Percentiles rank a stretch among this genome's conserved stretches.
Evolutionary conservation across 345 rosid genomes (phyloP).

Genomic region (Diplotaxis tenuifolia): DNA sequence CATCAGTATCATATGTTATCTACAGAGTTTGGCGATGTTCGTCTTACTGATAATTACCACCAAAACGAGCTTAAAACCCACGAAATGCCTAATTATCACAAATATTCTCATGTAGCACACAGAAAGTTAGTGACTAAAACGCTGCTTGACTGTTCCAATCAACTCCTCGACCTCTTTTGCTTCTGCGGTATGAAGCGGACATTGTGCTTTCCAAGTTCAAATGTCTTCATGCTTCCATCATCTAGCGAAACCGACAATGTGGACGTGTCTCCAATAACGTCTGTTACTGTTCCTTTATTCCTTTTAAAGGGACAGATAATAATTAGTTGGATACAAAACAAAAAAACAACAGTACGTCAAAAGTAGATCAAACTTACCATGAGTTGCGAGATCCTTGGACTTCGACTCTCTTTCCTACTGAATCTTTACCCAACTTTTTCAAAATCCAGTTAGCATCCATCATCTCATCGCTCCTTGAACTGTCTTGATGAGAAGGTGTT

Average conservation of each 20-base stretch:
- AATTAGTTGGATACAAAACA: background rate
- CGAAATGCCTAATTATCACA: constrained; percentile 3
- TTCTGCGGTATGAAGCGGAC: constrained; percentile 85
- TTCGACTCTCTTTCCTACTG: constrained; percentile 91
- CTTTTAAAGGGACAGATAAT: constrained; percentile 39
- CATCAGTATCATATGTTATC: constrained; percentile 25
- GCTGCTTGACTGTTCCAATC: constrained; percentile 27
- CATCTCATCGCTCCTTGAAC: constrained; percentile 68
- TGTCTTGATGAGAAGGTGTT: constrained; percentile 57
- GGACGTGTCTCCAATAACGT: constrained; percentile 56
- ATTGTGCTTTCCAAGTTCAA: constrained; percentile 87
- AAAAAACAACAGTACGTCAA: background rate
- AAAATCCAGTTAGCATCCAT: constrained; percentile 97
- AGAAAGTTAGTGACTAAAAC: constrained; percentile 24
- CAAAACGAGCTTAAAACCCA: background rate
- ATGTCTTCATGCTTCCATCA: constrained; percentile 66
- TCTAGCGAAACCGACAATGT: constrained; percentile 63
- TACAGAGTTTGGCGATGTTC: constrained; percentile 9
- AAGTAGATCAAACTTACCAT: constrained; percentile 56
- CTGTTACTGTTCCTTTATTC: constrained; percentile 81
- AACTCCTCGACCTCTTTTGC: constrained; percentile 73
- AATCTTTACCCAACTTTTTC: constrained; percentile 91
- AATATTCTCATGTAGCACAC: constrained; percentile 10
- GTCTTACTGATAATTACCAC: constrained; percentile 16
- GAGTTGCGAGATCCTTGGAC: constrained; percentile 82